A percentile compares a stretch with the other conserved stretches of the same genome.
Evolutionary conservation across 139 green algal species (phyloP).

Genomic region (Chlorella sp.): DNA sequence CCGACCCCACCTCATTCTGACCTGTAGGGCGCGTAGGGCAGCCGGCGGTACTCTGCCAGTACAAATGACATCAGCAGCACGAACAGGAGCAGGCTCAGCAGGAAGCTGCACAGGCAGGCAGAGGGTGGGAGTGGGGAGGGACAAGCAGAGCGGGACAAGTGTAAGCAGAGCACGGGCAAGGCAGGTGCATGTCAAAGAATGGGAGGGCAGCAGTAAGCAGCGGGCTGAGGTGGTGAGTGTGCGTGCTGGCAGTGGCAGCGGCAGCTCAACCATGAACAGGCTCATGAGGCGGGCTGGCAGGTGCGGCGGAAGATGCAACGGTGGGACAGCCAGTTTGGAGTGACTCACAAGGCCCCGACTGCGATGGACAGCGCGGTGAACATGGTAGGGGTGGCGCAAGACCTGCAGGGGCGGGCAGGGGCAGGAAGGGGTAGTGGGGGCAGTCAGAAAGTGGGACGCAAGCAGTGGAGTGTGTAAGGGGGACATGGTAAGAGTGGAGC

Average conservation of each 20-base stretch:
- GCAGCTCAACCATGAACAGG: not conserved
- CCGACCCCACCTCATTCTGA: too few species aligned
- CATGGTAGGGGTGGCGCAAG: not conserved
- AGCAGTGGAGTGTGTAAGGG: too few species aligned
- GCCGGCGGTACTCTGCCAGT: not conserved
- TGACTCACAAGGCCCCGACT: not conserved
- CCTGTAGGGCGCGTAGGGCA: conserved; percentile 5
- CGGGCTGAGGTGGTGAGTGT: not conserved
- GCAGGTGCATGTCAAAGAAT: not conserved
- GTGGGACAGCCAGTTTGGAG: not conserved
- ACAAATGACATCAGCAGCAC: not conserved
- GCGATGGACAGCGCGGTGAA: not conserved
- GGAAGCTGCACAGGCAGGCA: conserved; percentile 1
- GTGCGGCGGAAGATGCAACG: not conserved
- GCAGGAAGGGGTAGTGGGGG: too few species aligned
- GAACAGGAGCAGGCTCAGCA: not conserved
- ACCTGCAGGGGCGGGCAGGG: not conserved
- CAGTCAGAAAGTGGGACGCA: too few species aligned
- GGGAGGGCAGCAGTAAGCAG: not conserved
- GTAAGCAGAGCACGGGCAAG: not conserved
- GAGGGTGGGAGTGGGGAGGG: not conserved
- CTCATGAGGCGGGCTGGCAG: not conserved
- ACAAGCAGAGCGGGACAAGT: not conserved
- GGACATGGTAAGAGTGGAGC: too few species aligned
- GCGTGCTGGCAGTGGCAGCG: not conserved